Percentiles rank a stretch among this genome's conserved stretches.
These are phyloP conservation scores for Orychophragmus violaceus DNA, from an alignment of 345 rosid genomes.

Conservation along the genomic window DNA sequence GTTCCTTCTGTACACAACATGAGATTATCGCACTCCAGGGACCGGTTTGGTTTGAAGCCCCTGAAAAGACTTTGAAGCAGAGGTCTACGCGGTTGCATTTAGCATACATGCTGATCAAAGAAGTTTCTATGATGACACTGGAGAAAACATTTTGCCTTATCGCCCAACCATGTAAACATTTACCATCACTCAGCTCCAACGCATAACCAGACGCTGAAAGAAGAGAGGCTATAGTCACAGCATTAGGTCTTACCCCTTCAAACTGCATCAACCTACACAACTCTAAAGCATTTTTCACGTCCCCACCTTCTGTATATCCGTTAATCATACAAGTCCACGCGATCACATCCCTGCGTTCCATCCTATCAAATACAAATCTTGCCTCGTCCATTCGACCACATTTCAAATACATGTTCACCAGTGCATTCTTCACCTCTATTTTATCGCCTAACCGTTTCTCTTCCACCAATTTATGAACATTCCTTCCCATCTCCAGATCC, in stretches of 20 bases:
- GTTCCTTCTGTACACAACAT: constrained; percentile 45
- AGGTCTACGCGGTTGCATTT: constrained; percentile 50
- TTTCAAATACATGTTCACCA: constrained; percentile 63
- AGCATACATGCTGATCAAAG: constrained; percentile 85
- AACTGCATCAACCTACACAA: constrained; percentile 49
- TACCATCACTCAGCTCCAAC: constrained; percentile 42
- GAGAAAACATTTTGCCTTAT: constrained; percentile 44
- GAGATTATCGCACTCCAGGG: constrained; percentile 79
- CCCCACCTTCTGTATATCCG: constrained; percentile 45
- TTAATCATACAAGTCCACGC: constrained; percentile 67
- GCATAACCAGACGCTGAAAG: constrained; percentile 58
- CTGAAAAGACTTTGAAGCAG: constrained; percentile 48
- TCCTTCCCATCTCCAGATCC: constrained; percentile 48
- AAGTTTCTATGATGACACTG: constrained; percentile 54
- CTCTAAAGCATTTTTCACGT: constrained; percentile 37
- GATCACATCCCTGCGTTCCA: constrained; percentile 51
- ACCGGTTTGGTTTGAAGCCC: constrained; percentile 44
- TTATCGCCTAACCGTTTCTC: constrained; percentile 40
- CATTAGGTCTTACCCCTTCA: constrained; percentile 47
- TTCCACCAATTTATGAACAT: constrained; percentile 44
- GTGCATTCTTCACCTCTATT: constrained; percentile 29
- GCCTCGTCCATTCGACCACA: constrained; percentile 60
- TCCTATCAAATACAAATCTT: constrained; percentile 47
- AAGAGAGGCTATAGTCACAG: constrained; percentile 60
- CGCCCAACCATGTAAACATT: constrained; percentile 74